Evolutionary conservation across 257 asterid genomes (phyloP).

Genomic region (Solanum paucissectum): DNA sequence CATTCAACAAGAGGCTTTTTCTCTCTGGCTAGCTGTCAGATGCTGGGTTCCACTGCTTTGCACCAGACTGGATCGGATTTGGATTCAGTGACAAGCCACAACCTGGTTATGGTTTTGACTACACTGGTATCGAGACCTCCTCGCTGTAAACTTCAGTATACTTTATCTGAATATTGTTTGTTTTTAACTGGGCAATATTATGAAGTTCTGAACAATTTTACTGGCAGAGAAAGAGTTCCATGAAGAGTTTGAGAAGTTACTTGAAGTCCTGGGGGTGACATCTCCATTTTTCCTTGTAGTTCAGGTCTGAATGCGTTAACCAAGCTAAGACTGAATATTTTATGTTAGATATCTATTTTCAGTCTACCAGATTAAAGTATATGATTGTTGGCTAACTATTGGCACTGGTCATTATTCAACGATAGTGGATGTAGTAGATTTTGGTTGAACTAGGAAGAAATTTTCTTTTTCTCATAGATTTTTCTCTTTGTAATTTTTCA

Average conservation of each 20-base stretch:
- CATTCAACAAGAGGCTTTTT: conserved; percentile 1
- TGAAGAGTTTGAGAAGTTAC: conserved; percentile 73
- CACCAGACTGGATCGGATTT: conserved; percentile 98
- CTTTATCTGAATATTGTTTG: not conserved
- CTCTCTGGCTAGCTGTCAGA: conserved; percentile 58
- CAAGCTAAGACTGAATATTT: not conserved
- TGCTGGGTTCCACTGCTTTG: conserved; percentile 82
- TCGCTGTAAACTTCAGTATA: not conserved
- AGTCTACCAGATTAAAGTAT: not conserved
- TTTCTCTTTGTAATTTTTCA: not conserved
- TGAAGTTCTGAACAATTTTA: conserved; percentile 9
- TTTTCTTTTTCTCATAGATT: not conserved
- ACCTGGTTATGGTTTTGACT: conserved; percentile 90
- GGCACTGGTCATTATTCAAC: not conserved
- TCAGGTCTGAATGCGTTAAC: conserved; percentile 52
- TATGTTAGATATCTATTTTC: not conserved
- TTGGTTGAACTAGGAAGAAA: not conserved
- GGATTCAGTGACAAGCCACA: conserved; percentile 97
- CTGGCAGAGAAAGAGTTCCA: conserved; percentile 87
- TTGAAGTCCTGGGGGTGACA: conserved; percentile 52
- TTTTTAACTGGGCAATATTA: not conserved
- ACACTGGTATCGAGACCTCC: conserved; percentile 47
- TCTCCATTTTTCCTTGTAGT: conserved; percentile 78
- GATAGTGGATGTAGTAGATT: not conserved
- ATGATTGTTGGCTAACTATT: not conserved